Conservation (phyloP, 306 rosid genomes). For the Lablab purpureus region DNA sequence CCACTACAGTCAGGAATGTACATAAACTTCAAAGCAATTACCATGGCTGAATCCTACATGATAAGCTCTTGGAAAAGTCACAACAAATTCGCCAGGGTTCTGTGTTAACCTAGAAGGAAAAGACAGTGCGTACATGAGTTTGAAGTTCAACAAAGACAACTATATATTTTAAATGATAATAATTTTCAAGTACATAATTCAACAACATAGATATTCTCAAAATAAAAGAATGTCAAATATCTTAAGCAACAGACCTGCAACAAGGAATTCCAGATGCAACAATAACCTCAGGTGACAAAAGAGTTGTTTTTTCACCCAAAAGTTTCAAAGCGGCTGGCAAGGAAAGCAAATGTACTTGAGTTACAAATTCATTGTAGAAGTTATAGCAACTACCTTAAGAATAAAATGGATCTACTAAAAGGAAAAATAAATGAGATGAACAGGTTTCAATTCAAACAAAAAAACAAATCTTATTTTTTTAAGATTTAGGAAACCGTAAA, state of each 20-base stretch:
- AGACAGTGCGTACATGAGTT: constrained; percentile 46
- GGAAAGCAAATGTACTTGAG: constrained; percentile 68
- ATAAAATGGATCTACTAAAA: constrained; percentile 24
- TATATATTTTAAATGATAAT: constrained; percentile 41
- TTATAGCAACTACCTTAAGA: constrained; percentile 43
- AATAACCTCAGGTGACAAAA: constrained; percentile 84
- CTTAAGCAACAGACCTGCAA: constrained; percentile 78
- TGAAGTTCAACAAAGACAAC: constrained; percentile 47
- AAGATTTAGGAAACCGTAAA: not conserved
- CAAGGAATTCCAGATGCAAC: constrained; percentile 89
- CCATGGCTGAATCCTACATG: constrained; percentile 99
- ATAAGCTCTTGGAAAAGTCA: constrained; percentile 99
- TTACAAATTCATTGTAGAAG: constrained; percentile 55
- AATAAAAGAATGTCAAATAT: constrained; percentile 27
- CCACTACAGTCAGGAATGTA: constrained; percentile 15
- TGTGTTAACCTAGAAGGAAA: constrained; percentile 85
- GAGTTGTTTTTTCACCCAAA: constrained; percentile 94
- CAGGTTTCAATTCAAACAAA: constrained; percentile 27
- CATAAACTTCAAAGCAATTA: constrained; percentile 61
- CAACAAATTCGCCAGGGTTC: constrained; percentile 99
- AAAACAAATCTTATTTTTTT: not conserved
- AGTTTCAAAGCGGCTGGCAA: constrained; percentile 93
- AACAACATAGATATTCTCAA: constrained; percentile 33
- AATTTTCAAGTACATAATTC: not conserved
- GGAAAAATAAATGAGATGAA: constrained; percentile 35